phyloP scores from a whole-genome alignment of 805 yeast species.

The Wickerhamomyces queroliae region DNA sequence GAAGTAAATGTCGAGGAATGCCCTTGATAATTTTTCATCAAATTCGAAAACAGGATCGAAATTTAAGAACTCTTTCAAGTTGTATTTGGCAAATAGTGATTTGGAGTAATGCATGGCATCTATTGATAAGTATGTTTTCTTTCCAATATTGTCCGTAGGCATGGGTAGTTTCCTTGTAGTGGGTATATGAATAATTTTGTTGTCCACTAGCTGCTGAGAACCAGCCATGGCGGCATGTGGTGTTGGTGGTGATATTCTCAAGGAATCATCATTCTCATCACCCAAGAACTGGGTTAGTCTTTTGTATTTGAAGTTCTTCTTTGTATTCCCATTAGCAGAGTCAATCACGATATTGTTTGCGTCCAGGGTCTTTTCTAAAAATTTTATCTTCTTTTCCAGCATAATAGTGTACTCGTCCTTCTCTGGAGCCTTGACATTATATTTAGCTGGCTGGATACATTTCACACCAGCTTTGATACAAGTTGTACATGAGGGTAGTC shows the following conservation, averaged over 20 bases:
- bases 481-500: constrained; percentile 58
- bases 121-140: constrained; percentile 12
- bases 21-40: constrained; percentile 42
- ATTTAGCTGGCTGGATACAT: constrained; percentile 61
- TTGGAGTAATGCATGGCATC: constrained; percentile 34
- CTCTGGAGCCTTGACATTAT: constrained; percentile 36
- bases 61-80: constrained; percentile 38
- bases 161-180: constrained; percentile 11
- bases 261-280: constrained; percentile 1
- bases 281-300: constrained; percentile 30
- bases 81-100: constrained; percentile 40
- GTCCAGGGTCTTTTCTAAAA: constrained; percentile 43
- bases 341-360: constrained; percentile 19
- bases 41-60: constrained; percentile 47
- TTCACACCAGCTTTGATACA: constrained; percentile 58
- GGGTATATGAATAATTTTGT: constrained; percentile 8
- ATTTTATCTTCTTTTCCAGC: constrained; percentile 48
- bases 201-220: constrained; percentile 7
- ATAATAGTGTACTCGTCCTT: constrained; percentile 55
- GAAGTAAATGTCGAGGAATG: constrained; percentile 49
- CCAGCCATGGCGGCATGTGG: no score
- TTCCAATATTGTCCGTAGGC: constrained; percentile 3
- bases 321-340: constrained; percentile 20
- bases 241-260: no score
- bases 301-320: constrained; percentile 30